Conservation (phyloP, 1,139 yeast genomes). For the Candida sp. region DNA sequence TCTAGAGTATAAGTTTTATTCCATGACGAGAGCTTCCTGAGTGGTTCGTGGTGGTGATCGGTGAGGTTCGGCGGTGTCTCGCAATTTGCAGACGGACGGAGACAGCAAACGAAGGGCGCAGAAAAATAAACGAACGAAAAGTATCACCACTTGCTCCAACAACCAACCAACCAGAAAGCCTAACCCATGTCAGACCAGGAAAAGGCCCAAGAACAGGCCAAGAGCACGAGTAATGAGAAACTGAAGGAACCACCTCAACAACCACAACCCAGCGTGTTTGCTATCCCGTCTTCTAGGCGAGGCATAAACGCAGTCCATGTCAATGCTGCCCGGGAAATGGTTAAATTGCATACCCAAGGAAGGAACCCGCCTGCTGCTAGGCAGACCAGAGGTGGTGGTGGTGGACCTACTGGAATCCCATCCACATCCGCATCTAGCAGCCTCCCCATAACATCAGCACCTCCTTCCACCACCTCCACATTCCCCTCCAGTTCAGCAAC, state of each 20-base stretch:
- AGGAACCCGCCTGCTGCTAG: conserved; percentile 29
- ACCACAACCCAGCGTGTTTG: conserved; percentile 4
- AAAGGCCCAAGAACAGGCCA: background rate
- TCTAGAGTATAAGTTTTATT: no score
- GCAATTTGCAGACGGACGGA: background rate
- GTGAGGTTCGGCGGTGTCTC: background rate
- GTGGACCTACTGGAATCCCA: background rate
- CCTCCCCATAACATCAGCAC: background rate
- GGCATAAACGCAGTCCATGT: conserved; percentile 62
- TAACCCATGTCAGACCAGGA: background rate
- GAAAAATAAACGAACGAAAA: background rate
- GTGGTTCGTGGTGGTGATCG: background rate
- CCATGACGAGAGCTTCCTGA: no score
- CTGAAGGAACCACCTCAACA: background rate
- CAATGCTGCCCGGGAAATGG: conserved; percentile 70
- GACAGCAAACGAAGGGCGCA: background rate
- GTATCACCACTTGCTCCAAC: background rate
- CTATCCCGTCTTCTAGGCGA: conserved; percentile 6
- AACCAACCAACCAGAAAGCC: background rate
- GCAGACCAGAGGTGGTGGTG: conserved; percentile 4
- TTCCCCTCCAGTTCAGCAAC: conserved; percentile 4
- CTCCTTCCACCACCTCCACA: conserved; percentile 3
- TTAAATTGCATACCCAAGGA: conserved; percentile 41
- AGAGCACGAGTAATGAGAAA: conserved; percentile 1
- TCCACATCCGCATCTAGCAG: background rate